Percentiles rank a stretch among this genome's conserved stretches.
Conservation (phyloP, 345 rosid species). For the Gossypium longicalyx region DNA sequence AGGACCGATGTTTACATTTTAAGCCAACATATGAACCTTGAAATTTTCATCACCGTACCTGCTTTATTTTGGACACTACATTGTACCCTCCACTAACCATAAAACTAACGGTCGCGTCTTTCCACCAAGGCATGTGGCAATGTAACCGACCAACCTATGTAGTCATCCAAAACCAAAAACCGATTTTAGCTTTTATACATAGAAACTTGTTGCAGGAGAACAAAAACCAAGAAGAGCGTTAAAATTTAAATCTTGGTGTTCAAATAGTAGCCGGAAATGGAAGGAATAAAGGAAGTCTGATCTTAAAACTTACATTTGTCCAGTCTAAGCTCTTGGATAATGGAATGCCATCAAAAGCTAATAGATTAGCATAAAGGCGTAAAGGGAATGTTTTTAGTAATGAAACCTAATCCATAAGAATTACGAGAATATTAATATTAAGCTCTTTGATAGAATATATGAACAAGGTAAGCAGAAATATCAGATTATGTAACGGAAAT, state of each 20-base stretch:
- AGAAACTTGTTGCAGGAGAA: background rate
- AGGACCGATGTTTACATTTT: background rate
- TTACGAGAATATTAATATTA: slow-evolving; percentile 3
- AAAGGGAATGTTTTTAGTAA: slow-evolving; percentile 58
- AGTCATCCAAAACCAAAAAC: background rate
- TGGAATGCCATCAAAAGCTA: slow-evolving; percentile 55
- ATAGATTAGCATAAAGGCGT: slow-evolving; percentile 57
- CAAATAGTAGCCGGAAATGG: background rate
- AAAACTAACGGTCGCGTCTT: slow-evolving; percentile 66
- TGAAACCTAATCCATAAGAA: slow-evolving; percentile 47
- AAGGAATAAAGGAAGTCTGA: background rate
- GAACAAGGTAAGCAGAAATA: background rate
- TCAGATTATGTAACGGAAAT: background rate
- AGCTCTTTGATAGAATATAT: background rate
- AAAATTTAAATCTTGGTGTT: background rate
- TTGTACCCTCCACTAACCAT: slow-evolving; percentile 82
- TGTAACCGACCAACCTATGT: slow-evolving; percentile 67
- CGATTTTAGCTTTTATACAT: background rate
- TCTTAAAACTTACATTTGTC: slow-evolving; percentile 55
- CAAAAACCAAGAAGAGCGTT: background rate
- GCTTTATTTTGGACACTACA: slow-evolving; percentile 56
- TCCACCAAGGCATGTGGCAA: slow-evolving; percentile 88
- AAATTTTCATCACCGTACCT: slow-evolving; percentile 28
- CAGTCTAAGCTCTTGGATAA: slow-evolving; percentile 55
- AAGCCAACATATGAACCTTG: slow-evolving; percentile 5